Conservation (phyloP, 2,329 filamentous ascomycete species). For the Aspergillus spinulosporus region DNA sequence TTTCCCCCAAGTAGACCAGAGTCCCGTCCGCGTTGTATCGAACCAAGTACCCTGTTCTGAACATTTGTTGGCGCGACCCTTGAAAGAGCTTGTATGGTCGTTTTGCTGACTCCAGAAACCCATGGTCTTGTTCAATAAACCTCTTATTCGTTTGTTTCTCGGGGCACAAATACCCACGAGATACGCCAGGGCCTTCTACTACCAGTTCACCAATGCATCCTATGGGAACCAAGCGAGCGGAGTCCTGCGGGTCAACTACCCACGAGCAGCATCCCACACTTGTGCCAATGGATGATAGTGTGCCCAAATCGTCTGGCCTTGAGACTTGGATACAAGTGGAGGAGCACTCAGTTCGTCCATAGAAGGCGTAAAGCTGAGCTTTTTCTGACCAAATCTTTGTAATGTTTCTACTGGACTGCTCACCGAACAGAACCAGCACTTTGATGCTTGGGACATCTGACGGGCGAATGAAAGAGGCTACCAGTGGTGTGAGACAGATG, state of each 20-base stretch:
- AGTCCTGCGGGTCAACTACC: conserved; percentile 36
- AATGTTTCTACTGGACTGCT: background rate
- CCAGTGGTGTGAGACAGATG: conserved; percentile 38
- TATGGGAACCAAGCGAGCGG: conserved; percentile 35
- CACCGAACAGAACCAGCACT: conserved; percentile 26
- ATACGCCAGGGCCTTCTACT: conserved; percentile 50
- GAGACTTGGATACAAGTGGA: conserved; percentile 25
- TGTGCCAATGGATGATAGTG: conserved; percentile 24
- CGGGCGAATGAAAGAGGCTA: conserved; percentile 25
- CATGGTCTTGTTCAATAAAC: conserved; percentile 51
- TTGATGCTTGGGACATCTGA: conserved; percentile 31
- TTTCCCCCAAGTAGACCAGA: conserved; percentile 36
- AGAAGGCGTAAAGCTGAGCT: conserved; percentile 25
- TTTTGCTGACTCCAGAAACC: background rate
- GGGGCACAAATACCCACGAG: conserved; percentile 57
- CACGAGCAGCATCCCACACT: conserved; percentile 31
- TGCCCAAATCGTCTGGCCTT: background rate
- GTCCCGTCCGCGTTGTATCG: conserved; percentile 40
- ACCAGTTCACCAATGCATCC: conserved; percentile 31
- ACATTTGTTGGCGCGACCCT: conserved; percentile 21
- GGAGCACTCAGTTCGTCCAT: conserved; percentile 30
- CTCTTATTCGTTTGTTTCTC: conserved; percentile 51
- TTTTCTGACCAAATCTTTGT: conserved; percentile 13
- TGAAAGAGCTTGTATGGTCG: background rate
- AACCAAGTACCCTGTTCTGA: conserved; percentile 43